A percentile compares a stretch with the other conserved stretches of the same genome.
These are phyloP conservation scores for Senna tora DNA, from an alignment of 306 rosid species.

Conservation along the genomic window DNA sequence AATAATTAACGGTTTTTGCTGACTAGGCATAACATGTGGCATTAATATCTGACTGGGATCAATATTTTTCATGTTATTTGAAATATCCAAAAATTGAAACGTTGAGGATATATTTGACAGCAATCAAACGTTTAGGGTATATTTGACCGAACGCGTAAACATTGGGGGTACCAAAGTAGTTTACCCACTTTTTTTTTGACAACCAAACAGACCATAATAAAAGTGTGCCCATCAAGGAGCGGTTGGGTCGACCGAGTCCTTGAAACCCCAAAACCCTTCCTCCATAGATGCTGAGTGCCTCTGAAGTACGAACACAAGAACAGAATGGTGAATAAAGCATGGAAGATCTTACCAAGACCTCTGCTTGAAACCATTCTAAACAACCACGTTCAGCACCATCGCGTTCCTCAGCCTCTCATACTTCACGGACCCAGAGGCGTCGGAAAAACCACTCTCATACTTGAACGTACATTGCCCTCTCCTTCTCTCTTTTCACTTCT, in stretches of 20 bases:
- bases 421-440: conserved; percentile 96
- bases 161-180: too few species aligned
- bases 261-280: conserved; percentile 52
- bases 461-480: conserved; percentile 55
- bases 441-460: conserved; percentile 91
- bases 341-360: conserved; percentile 86
- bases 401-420: conserved; percentile 77
- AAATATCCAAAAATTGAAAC: too few species aligned
- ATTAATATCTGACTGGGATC: too few species aligned
- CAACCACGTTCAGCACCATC: conserved; percentile 91
- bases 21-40: too few species aligned
- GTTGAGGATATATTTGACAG: too few species aligned
- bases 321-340: conserved; percentile 68
- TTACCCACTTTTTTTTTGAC: too few species aligned
- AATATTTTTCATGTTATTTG: too few species aligned
- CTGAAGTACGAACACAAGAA: not conserved
- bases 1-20: too few species aligned
- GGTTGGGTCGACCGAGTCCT: not conserved
- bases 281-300: conserved; percentile 6
- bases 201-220: too few species aligned
- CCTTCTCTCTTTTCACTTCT: not conserved
- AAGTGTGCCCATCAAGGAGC: too few species aligned
- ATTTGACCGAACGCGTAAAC: too few species aligned
- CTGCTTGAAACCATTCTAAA: conserved; percentile 80
- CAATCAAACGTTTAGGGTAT: too few species aligned